phyloP scores from a whole-genome alignment of 2,329 filamentous ascomycete genomes.

The Monilinia laxa region DNA sequence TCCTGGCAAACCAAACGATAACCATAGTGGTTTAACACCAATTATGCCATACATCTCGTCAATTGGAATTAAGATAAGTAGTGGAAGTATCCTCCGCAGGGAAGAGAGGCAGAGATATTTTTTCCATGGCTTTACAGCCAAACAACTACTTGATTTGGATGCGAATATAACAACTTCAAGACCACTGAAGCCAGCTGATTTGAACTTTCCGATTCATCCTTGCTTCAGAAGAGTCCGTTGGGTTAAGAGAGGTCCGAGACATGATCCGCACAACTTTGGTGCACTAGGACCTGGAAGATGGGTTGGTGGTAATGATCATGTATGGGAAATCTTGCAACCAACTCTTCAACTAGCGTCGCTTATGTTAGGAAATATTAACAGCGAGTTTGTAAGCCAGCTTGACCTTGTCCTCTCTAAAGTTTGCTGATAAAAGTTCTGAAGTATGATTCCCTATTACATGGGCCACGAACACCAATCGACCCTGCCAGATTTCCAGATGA shows the following conservation, averaged over 20 bases:
- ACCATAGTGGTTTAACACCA: constrained; percentile 10
- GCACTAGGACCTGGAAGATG: background rate
- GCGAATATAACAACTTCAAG: constrained; percentile 11
- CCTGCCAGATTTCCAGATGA: background rate
- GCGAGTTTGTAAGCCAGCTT: background rate
- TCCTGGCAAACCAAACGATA: background rate
- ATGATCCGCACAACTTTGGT: background rate
- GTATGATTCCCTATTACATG: constrained; percentile 1
- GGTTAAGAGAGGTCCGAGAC: background rate
- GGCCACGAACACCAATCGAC: constrained; percentile 3
- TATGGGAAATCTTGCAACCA: constrained; percentile 9
- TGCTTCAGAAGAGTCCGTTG: background rate
- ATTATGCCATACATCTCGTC: background rate
- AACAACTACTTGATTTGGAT: constrained; percentile 14
- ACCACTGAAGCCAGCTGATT: background rate
- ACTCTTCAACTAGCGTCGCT: constrained; percentile 6
- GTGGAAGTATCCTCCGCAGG: background rate
- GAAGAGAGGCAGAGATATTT: background rate
- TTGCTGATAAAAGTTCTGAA: background rate
- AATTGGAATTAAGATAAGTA: background rate
- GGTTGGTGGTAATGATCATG: background rate
- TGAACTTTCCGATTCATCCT: constrained; percentile 2
- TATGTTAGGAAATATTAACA: background rate
- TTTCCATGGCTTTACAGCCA: constrained; percentile 3
- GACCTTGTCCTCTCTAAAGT: background rate